phyloP scores from a whole-genome alignment of 306 rosid genomes.

The Prunus persica region DNA sequence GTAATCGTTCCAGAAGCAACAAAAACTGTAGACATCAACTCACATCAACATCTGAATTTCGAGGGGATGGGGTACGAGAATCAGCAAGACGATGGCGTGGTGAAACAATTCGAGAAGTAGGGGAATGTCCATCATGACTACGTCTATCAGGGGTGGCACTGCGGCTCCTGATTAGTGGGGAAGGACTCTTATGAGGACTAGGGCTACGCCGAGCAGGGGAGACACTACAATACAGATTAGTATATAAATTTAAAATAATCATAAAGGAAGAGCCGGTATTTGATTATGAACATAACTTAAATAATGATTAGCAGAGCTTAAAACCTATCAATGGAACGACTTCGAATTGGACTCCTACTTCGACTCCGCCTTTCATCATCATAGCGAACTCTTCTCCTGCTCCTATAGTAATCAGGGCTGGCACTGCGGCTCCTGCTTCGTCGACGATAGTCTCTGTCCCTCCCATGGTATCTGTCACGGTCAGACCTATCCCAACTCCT shows the following conservation, averaged over 20 bases:
- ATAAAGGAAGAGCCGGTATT: not conserved
- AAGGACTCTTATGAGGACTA: constrained; percentile 56
- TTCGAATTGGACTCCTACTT: constrained; percentile 23
- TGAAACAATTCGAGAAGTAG: constrained; percentile 57
- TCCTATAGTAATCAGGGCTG: constrained; percentile 61
- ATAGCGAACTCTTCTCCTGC: constrained; percentile 58
- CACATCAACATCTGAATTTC: constrained; percentile 60
- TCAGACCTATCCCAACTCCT: constrained; percentile 65
- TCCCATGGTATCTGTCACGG: constrained; percentile 58
- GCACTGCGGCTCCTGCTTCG: constrained; percentile 74
- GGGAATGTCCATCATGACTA: constrained; percentile 47
- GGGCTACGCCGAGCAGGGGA: constrained; percentile 57
- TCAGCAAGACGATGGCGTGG: constrained; percentile 46
- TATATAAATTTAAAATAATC: not conserved
- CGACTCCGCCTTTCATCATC: constrained; percentile 56
- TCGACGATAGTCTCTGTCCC: constrained; percentile 51
- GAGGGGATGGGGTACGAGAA: constrained; percentile 59
- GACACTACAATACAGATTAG: constrained; percentile 37
- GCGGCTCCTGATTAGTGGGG: constrained; percentile 40
- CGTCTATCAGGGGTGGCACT: constrained; percentile 51
- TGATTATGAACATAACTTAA: not conserved
- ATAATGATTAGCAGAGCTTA: constrained; percentile 3
- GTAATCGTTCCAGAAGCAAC: not conserved
- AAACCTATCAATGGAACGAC: constrained; percentile 64
- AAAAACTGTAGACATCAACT: constrained; percentile 26